Conservation (phyloP, 2,329 filamentous ascomycete species). For the Penicillium nordicum region DNA sequence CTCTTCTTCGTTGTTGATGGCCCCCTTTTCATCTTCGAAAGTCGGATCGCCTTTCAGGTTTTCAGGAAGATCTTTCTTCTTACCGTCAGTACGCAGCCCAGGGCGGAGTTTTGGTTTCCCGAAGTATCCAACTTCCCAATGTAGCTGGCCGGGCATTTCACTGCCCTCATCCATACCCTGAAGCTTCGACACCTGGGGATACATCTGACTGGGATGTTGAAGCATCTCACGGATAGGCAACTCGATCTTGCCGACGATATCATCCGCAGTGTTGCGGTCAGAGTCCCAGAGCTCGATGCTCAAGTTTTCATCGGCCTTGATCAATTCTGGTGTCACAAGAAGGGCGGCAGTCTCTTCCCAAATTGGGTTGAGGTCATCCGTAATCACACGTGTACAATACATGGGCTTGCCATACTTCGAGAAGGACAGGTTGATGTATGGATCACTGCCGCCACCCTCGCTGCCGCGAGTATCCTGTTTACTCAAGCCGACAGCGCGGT, state of each 20-base stretch:
- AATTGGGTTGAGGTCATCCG: slow-evolving; percentile 87
- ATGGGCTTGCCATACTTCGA: slow-evolving; percentile 97
- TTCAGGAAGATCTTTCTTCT: slow-evolving; percentile 72
- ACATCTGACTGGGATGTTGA: slow-evolving; percentile 89
- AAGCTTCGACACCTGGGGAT: slow-evolving; percentile 79
- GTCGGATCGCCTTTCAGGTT: slow-evolving; percentile 69
- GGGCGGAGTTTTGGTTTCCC: slow-evolving; percentile 83
- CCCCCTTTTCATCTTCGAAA: slow-evolving; percentile 84
- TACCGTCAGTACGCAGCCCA: slow-evolving; percentile 80
- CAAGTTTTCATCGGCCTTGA: slow-evolving; percentile 90
- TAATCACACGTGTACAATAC: slow-evolving; percentile 95
- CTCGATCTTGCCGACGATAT: slow-evolving; percentile 92
- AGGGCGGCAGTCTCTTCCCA: slow-evolving; percentile 87
- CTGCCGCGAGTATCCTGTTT: slow-evolving; percentile 85
- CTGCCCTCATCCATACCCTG: slow-evolving; percentile 78
- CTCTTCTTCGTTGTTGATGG: slow-evolving; percentile 68
- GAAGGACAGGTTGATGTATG: slow-evolving; percentile 91
- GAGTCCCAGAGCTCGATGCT: slow-evolving; percentile 96
- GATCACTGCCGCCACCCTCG: slow-evolving; percentile 83
- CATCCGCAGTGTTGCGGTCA: slow-evolving; percentile 85
- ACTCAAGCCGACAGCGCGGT: slow-evolving; percentile 80
- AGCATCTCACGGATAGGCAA: slow-evolving; percentile 93
- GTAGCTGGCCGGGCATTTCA: slow-evolving; percentile 86
- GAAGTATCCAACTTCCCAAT: slow-evolving; percentile 97
- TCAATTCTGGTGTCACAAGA: slow-evolving; percentile 80